Evolutionary conservation across 352 stramenopile species (phyloP).

Genomic region (Pythium pyrilobum): DNA sequence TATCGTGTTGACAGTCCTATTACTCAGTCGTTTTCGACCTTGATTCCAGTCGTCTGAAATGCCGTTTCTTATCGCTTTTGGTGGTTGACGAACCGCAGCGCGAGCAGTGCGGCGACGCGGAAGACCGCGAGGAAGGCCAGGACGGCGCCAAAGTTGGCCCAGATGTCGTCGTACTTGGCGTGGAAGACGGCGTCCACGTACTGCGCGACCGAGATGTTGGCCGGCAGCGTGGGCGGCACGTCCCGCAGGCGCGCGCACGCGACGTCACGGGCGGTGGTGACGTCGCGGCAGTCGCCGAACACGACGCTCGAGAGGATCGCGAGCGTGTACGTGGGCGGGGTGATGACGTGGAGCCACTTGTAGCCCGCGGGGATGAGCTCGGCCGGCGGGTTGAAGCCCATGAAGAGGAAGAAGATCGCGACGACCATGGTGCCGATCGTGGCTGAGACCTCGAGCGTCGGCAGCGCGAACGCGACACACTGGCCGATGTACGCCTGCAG

Average conservation of each 20-base stretch:
- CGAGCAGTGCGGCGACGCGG: constrained; percentile 23
- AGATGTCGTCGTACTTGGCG: constrained; percentile 23
- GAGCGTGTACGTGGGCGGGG: constrained; percentile 19
- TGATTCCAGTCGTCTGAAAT: neutral
- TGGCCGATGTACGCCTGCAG: constrained; percentile 25
- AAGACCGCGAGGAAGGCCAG: constrained; percentile 25
- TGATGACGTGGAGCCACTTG: constrained; percentile 54
- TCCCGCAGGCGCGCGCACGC: constrained; percentile 12
- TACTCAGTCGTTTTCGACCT: neutral
- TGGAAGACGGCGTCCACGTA: constrained; percentile 25
- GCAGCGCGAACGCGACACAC: constrained; percentile 16
- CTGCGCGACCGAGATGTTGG: constrained; percentile 14
- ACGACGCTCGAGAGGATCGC: constrained; percentile 14
- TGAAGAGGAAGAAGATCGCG: constrained; percentile 69
- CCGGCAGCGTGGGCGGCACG: constrained; percentile 10
- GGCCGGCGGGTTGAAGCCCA: constrained; percentile 60
- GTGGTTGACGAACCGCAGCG: constrained; percentile 32
- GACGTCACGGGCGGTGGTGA: neutral
- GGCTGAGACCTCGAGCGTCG: constrained; percentile 21
- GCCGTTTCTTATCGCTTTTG: constrained; percentile 23
- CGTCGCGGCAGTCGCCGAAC: constrained; percentile 15
- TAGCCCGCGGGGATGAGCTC: constrained; percentile 40
- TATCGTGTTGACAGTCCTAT: neutral
- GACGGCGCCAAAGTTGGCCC: constrained; percentile 17
- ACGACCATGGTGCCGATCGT: constrained; percentile 32